These are phyloP conservation scores for Psilocybe mexicana DNA, from an alignment of 1,284 basidiomycete species.

Conservation along the genomic window DNA sequence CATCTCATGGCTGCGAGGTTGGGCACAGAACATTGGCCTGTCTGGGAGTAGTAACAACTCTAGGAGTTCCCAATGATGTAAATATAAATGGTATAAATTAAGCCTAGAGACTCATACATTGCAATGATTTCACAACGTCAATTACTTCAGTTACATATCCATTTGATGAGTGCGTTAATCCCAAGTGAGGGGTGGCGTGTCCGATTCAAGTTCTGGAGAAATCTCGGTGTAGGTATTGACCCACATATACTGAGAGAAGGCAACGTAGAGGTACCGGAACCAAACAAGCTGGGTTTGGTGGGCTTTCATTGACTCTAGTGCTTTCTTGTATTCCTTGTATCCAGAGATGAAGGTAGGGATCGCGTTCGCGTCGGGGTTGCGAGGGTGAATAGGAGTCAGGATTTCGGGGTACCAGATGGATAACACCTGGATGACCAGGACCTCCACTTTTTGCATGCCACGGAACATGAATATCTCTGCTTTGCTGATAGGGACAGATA, in stretches of 20 bases:
- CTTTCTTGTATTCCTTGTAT: constrained; percentile 53
- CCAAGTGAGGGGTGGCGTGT: neutral
- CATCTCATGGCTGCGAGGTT: constrained; percentile 44
- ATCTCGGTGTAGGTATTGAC: constrained; percentile 76
- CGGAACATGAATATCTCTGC: constrained; percentile 34
- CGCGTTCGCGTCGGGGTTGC: constrained; percentile 15
- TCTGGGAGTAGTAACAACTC: constrained; percentile 1
- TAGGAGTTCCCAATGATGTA: constrained; percentile 2
- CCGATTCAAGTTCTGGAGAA: neutral
- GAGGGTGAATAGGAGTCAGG: constrained; percentile 9
- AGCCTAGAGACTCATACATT: neutral
- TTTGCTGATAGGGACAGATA: constrained; percentile 50
- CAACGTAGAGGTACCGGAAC: constrained; percentile 87
- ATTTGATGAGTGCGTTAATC: neutral
- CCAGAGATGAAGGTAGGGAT: constrained; percentile 56
- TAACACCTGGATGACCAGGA: constrained; percentile 15
- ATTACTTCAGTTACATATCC: too few species aligned
- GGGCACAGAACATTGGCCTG: constrained; percentile 38
- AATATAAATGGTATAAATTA: constrained; percentile 10
- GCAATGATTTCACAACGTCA: too few species aligned
- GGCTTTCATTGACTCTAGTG: constrained; percentile 70
- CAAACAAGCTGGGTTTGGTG: constrained; percentile 84
- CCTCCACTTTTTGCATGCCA: constrained; percentile 24
- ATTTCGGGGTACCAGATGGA: constrained; percentile 19
- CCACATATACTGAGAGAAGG: constrained; percentile 92